Evolutionary conservation across 2,329 filamentous ascomycete genomes (phyloP).

Genomic region (Aspergillus aculeatinus): DNA sequence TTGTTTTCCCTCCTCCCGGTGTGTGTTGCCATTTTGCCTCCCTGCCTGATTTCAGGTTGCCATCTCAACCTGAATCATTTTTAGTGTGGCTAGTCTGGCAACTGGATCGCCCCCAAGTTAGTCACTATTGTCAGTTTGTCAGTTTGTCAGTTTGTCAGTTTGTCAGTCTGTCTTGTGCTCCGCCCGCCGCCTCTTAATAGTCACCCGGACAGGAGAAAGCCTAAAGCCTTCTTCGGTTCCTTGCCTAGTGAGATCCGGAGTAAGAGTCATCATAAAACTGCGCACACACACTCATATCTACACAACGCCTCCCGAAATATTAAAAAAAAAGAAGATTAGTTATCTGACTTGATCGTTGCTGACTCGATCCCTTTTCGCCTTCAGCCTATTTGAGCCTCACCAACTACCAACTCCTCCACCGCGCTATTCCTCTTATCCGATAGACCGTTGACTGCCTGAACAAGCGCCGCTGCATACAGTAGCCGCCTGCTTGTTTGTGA

Average conservation of each 20-base stretch:
- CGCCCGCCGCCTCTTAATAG: constrained; percentile 15
- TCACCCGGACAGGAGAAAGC: constrained; percentile 17
- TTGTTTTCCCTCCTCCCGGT: background rate
- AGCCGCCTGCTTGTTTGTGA: constrained; percentile 34
- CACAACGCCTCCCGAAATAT: constrained; percentile 4
- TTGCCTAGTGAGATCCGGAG: constrained; percentile 11
- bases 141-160: background rate
- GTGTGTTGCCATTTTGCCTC: background rate
- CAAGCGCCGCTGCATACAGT: constrained; percentile 22
- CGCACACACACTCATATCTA: background rate
- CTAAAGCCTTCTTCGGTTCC: constrained; percentile 12
- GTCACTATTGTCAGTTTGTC: constrained; percentile 6
- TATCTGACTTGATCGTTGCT: constrained; percentile 14
- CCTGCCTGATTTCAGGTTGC: constrained; percentile 5
- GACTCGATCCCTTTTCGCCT: constrained; percentile 19
- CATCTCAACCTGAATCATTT: constrained; percentile 16
- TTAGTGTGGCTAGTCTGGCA: constrained; percentile 7
- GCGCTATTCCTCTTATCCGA: constrained; percentile 11
- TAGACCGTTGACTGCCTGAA: constrained; percentile 31
- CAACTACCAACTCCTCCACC: constrained; percentile 6
- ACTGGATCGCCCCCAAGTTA: constrained; percentile 18
- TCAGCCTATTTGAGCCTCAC: constrained; percentile 20
- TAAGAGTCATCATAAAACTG: constrained; percentile 20
- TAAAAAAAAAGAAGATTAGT: constrained; percentile 7
- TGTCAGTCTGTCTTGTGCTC: constrained; percentile 1